Base-by-base conservation (phyloP, 169 alveolate species). In the Cytauxzoon felis region DNA sequence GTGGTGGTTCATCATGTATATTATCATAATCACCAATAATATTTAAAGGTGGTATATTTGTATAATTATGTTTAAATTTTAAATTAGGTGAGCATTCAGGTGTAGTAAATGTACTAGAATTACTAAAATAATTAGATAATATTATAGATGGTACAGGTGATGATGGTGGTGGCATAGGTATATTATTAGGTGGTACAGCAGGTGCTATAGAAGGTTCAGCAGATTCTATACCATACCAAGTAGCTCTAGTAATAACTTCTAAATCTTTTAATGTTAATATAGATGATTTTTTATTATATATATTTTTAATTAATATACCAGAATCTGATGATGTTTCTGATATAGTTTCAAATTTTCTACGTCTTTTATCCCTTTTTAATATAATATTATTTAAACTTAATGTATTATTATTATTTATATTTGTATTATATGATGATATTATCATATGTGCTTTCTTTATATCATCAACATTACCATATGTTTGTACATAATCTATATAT, bases 121-220 rank as follows among this genome's bases (percentile, higher is more conserved):
- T 16, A 43, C 47, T 18, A n/a, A 67, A 36, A 23, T 47, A 54
- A 30, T 60, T 61, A n/a, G 73, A 34, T 16, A 59, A 40, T 2
- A 51, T 18, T 64, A 57, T 72, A 3, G 82, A 50, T 29, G 63
- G 23, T n/a, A 72, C 43, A 2, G 82, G 49, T 3, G 78, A 62
- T 29, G 82, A 67, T 6, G 73, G 73, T 0, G 82, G 82, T 5
- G 82, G 82, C 2, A 78, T 75, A 75, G 63, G 61, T n/a, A 68
- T 60, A 0, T 57, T 42, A 29, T 57, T 72, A 3, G 85, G 85
- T 2, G 79, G 78, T 7, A 75, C 85, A 23, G 85, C 79, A 6
- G 85, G 85, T 13, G 85, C 85, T 38, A 75, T 64, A 30, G 85
- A 75, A 13, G 85, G 85, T 21, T 75, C 85, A 6, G 79, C 85